Percentiles rank a stretch among this genome's conserved stretches.
Evolutionary conservation across 306 rosid species (phyloP).

Genomic region (Spatholobus suberectus): DNA sequence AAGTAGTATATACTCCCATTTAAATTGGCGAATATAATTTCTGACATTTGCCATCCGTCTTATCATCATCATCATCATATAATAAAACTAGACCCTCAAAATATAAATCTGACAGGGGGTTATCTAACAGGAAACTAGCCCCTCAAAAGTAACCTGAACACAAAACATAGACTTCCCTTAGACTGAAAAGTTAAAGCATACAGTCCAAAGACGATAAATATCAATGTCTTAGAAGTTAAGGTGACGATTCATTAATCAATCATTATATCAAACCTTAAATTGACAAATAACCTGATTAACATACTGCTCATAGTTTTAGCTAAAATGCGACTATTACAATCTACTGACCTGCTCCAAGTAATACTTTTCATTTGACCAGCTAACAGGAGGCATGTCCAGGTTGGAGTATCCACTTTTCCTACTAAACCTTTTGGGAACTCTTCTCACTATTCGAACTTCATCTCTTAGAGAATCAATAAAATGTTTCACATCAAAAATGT

Average conservation of each 20-base stretch:
- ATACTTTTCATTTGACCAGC: conserved; percentile 87
- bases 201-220: not conserved
- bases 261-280: conserved; percentile 18
- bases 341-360: conserved; percentile 77
- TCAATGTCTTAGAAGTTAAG: conserved; percentile 4
- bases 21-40: not conserved
- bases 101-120: not conserved
- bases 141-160: conserved; percentile 17
- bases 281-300: not conserved
- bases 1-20: not conserved
- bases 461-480: conserved; percentile 80
- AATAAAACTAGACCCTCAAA: not conserved
- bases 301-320: not conserved
- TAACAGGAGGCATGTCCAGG: conserved; percentile 80
- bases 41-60: not conserved
- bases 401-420: conserved; percentile 60
- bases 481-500: conserved; percentile 83
- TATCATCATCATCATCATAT: not conserved
- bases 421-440: conserved; percentile 74
- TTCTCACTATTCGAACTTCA: conserved; percentile 80
- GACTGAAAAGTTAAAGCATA: conserved; percentile 1
- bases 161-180: conserved; percentile 3
- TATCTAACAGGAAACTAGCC: not conserved
- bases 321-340: conserved; percentile 1
- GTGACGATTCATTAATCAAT: conserved; percentile 9